These are phyloP conservation scores for Sutorius eximius DNA, from an alignment of 1,284 basidiomycete genomes.

Conservation along the genomic window DNA sequence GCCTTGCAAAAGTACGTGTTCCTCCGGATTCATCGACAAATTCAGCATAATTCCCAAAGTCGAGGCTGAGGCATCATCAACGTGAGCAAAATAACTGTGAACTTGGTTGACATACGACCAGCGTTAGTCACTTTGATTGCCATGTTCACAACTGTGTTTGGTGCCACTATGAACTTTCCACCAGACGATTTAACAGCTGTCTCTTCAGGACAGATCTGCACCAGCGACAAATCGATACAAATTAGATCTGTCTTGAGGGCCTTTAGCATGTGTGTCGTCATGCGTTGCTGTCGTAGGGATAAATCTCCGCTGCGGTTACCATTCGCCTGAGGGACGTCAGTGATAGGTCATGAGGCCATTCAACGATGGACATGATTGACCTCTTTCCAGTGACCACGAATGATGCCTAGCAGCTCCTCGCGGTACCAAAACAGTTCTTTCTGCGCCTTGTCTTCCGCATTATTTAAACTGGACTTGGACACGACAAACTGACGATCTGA, in stretches of 20 bases:
- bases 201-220: slow-evolving; percentile 35
- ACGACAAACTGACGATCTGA: slow-evolving; percentile 93
- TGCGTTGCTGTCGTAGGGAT: slow-evolving; percentile 71
- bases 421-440: slow-evolving; percentile 93
- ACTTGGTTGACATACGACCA: slow-evolving; percentile 41
- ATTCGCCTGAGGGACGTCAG: slow-evolving; percentile 53
- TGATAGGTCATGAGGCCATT: background rate
- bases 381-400: slow-evolving; percentile 82
- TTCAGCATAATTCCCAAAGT: slow-evolving; percentile 54
- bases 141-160: slow-evolving; percentile 62
- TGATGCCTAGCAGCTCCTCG: slow-evolving; percentile 72
- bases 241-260: slow-evolving; percentile 65
- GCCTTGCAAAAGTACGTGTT: slow-evolving; percentile 73
- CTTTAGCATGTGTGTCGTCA: slow-evolving; percentile 77
- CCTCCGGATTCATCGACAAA: slow-evolving; percentile 54
- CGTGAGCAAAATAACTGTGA: background rate
- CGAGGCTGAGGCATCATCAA: slow-evolving; percentile 40
- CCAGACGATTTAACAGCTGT: slow-evolving; percentile 30
- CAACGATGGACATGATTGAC: slow-evolving; percentile 38
- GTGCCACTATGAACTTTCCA: slow-evolving; percentile 46
- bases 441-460: slow-evolving; percentile 59
- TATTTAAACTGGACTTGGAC: slow-evolving; percentile 64
- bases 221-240: slow-evolving; percentile 58
- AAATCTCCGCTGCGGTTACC: slow-evolving; percentile 74
- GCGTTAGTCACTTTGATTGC: slow-evolving; percentile 59